Conservation (phyloP, 2,329 filamentous ascomycete species). For the Nannizzia gypsea region DNA sequence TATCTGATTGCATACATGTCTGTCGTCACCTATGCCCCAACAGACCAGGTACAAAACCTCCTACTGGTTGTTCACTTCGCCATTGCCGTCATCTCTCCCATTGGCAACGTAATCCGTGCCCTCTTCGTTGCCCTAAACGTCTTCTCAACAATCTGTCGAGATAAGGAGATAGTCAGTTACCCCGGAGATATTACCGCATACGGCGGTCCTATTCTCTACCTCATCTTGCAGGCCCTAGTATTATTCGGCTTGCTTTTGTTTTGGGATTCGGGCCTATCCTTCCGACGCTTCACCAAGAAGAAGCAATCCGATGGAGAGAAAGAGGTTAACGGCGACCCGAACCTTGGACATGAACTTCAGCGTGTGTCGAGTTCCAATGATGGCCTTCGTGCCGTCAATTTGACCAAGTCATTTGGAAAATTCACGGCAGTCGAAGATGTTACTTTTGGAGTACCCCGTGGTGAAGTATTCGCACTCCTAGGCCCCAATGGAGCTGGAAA, state of each 20-base stretch:
- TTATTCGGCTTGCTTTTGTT: constrained; percentile 64
- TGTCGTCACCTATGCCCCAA: constrained; percentile 62
- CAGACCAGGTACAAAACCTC: constrained; percentile 54
- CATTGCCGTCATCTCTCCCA: constrained; percentile 61
- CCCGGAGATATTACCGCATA: constrained; percentile 63
- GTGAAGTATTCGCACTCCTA: constrained; percentile 78
- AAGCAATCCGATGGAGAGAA: constrained; percentile 35
- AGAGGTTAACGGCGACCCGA: constrained; percentile 37
- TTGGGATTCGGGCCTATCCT: constrained; percentile 63
- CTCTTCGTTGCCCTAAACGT: constrained; percentile 70
- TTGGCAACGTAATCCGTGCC: constrained; percentile 61
- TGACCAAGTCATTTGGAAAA: constrained; percentile 67
- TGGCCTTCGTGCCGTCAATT: constrained; percentile 64
- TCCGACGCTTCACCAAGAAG: constrained; percentile 39
- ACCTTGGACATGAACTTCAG: constrained; percentile 53
- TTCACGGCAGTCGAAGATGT: constrained; percentile 79
- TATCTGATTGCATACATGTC: constrained; percentile 62
- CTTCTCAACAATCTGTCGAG: constrained; percentile 64
- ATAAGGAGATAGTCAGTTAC: constrained; percentile 51
- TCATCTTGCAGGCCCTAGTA: constrained; percentile 59
- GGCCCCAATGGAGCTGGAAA: constrained; percentile 90
- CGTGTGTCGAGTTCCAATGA: constrained; percentile 52
- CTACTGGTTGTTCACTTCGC: constrained; percentile 63
- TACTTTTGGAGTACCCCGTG: constrained; percentile 65
- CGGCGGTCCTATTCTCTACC: constrained; percentile 73